Percentiles rank a stretch among this genome's conserved stretches.
phyloP scores from a whole-genome alignment of 2,329 filamentous ascomycete species.

The Paecilomyces dactylethromorphus region DNA sequence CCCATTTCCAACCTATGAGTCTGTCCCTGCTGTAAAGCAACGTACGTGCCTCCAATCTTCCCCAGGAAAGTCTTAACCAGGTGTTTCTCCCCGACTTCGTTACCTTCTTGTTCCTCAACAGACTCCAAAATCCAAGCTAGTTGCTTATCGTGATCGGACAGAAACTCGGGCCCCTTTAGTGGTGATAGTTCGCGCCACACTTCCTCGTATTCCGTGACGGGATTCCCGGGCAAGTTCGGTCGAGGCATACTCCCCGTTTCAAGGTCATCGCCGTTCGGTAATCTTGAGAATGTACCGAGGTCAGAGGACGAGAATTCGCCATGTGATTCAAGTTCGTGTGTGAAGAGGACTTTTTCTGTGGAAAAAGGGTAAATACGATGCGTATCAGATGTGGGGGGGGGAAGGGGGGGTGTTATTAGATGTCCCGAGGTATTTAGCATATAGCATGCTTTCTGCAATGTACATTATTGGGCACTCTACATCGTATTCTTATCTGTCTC shows the following conservation, averaged over 20 bases:
- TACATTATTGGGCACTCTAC: too few species aligned
- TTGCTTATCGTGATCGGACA: not conserved
- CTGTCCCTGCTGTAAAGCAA: not conserved
- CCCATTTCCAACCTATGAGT: not conserved
- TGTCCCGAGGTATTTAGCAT: not conserved
- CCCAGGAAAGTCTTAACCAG: not conserved
- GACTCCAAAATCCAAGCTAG: not conserved
- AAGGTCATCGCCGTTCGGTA: conserved; percentile 35
- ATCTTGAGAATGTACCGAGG: conserved; percentile 25
- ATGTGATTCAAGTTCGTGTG: not conserved
- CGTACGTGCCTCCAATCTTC: not conserved
- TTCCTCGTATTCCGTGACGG: not conserved
- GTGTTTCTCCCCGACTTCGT: not conserved
- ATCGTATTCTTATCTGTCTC: not conserved
- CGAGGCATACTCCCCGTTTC: conserved; percentile 33
- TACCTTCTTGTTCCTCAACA: not conserved
- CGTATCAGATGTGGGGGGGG: not conserved
- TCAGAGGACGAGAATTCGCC: not conserved
- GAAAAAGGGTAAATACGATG: too few species aligned
- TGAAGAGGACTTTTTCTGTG: not conserved
- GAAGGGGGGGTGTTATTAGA: too few species aligned
- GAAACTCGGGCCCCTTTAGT: not conserved
- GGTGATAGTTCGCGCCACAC: not conserved
- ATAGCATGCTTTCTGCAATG: not conserved
- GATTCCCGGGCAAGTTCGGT: not conserved